These are phyloP conservation scores for Geotrichum klebahnii DNA, from an alignment of 1,139 yeast genomes.

Conservation along the genomic window DNA sequence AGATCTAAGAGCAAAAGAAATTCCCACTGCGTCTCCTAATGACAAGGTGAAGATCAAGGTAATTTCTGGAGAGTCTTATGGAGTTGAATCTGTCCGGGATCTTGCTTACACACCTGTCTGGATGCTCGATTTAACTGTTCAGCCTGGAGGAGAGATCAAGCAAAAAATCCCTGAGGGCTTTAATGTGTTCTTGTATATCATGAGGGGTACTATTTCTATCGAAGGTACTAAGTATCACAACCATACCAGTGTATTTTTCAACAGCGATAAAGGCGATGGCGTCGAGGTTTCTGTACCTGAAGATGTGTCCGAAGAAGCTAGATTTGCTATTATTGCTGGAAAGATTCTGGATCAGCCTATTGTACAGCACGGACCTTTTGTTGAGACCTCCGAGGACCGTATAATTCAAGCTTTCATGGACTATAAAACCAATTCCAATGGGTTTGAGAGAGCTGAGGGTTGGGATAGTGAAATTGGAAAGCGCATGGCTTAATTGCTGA, in stretches of 20 bases:
- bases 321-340: conserved; percentile 74
- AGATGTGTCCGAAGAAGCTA: conserved; percentile 36
- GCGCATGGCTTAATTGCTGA: too few relatives aligned
- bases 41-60: conserved; percentile 73
- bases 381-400: conserved; percentile 59
- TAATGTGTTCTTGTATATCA: conserved; percentile 63
- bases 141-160: conserved; percentile 63
- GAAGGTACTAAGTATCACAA: conserved; percentile 47
- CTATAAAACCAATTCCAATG: conserved; percentile 63
- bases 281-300: conserved; percentile 32
- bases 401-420: conserved; percentile 67
- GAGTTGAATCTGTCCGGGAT: conserved; percentile 69
- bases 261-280: conserved; percentile 33
- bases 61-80: conserved; percentile 73
- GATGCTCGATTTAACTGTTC: too few relatives aligned
- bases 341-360: conserved; percentile 68
- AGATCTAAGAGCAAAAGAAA: conserved; percentile 66
- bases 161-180: conserved; percentile 58
- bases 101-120: conserved; percentile 71
- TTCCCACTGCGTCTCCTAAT: conserved; percentile 64
- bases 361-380: conserved; percentile 89
- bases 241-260: conserved; percentile 47
- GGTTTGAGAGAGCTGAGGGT: conserved; percentile 64
- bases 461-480: conserved; percentile 66
- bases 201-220: conserved; percentile 58